Base-by-base conservation (phyloP, 148 eudicot genomes). In the Rhododendron henanense region DNA sequence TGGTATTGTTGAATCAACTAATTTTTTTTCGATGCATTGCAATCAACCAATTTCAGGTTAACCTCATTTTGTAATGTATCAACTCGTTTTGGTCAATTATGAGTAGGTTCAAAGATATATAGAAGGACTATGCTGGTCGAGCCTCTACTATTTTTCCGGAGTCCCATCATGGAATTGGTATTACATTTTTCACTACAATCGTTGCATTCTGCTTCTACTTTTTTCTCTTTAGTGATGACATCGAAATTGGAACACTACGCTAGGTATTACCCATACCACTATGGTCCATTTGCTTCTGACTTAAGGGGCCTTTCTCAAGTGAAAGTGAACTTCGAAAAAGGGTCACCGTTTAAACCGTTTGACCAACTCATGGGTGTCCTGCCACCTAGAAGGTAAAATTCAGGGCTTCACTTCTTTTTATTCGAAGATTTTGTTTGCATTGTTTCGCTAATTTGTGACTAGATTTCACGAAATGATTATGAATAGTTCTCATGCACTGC, bases 331-430 rank as follows among this genome's bases (percentile, higher is more conserved):
- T 93, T 94, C 63, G 75, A 88, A 9, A 85, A 89, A 84, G 93
- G 96, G 69, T 23, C 61, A 0, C 96, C 96, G 1, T 91, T 91
- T 23, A 87, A 61, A 79, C 95, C 98, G 0, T 93, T 92, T 81
- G 94, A 92, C 81, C 96, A 93, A 57, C 91, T 95, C 16, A 87
- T 93, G 96, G 92, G 90, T 28, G 93, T 92, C 1, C 90, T 95
- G 39, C 98, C 98, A 19, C 95, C 95, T 0, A 88, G 86, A 79
- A 95, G 96, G 96, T 94, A 78, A 53, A 41, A 41, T 41, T 41
- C 44, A 41, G 1, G 7, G 44, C 3, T 39, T 5, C 39, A 3
- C 2, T 14, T 78, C 4, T 16, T 75, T 18, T 74, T 0, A 11
- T 74, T 35, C 0, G 5, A 6, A 16, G 10, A 23, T 61, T 61